These are phyloP conservation scores for Datisca glomerata DNA, from an alignment of 306 rosid species.

Conservation along the genomic window DNA sequence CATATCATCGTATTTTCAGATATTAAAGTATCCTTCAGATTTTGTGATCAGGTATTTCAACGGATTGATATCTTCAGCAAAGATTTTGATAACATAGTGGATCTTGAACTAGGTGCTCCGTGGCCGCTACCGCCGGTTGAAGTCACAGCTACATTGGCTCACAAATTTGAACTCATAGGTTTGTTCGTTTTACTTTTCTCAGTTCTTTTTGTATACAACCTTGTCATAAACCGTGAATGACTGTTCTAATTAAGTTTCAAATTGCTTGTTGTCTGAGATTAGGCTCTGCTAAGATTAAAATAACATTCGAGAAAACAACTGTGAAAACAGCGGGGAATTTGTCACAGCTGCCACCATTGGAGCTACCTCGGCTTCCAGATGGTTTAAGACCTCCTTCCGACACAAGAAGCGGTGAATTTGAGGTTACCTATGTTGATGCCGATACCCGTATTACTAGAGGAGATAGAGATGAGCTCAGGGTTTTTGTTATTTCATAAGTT, in stretches of 20 bases:
- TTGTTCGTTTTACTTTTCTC: conserved; percentile 21
- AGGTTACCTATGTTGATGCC: conserved; percentile 62
- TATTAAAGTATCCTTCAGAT: neutral
- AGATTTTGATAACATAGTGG: conserved; percentile 86
- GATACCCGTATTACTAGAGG: conserved; percentile 80
- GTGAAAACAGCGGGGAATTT: conserved; percentile 70
- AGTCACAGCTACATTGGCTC: conserved; percentile 81
- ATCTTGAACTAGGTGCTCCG: conserved; percentile 74
- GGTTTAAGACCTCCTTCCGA: conserved; percentile 64
- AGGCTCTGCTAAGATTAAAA: conserved; percentile 71
- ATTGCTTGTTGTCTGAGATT: conserved; percentile 5
- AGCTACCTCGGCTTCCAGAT: conserved; percentile 73
- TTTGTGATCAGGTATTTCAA: conserved; percentile 65
- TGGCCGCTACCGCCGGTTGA: conserved; percentile 79
- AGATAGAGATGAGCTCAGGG: conserved; percentile 84
- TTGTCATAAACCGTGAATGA: too few species aligned
- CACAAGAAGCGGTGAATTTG: conserved; percentile 68
- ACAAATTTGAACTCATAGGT: conserved; percentile 90
- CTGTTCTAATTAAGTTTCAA: neutral
- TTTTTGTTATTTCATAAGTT: conserved; percentile 76
- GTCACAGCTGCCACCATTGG: conserved; percentile 78
- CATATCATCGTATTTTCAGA: too few species aligned
- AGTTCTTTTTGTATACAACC: too few species aligned
- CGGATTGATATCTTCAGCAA: conserved; percentile 72
- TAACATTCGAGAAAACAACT: conserved; percentile 66